A percentile compares a stretch with the other conserved stretches of the same genome.
phyloP scores from a whole-genome alignment of 192 early-diverging fungal species.

The Gamsiella multidivaricata region DNA sequence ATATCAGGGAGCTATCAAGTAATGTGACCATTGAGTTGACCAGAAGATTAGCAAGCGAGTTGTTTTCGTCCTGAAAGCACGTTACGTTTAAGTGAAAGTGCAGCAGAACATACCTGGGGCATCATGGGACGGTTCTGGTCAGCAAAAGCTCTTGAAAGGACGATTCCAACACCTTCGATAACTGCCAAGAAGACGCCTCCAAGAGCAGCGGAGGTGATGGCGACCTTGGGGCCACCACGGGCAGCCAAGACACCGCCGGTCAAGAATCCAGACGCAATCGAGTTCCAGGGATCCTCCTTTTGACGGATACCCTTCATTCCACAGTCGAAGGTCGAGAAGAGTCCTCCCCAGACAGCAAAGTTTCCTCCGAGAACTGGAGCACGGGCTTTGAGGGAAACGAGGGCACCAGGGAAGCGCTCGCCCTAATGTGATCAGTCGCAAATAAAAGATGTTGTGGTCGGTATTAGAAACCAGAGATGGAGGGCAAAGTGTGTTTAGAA shows the following conservation, averaged over 20 bases:
- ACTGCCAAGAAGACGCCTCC: slow-evolving; percentile 93
- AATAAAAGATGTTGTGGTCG: background rate
- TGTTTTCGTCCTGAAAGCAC: no score
- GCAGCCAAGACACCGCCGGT: slow-evolving; percentile 96
- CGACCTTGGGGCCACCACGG: slow-evolving; percentile 75
- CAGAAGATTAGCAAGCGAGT: no score
- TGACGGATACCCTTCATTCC: slow-evolving; percentile 91
- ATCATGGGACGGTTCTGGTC: slow-evolving; percentile 48
- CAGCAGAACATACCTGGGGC: slow-evolving; percentile 46
- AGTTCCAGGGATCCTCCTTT: slow-evolving; percentile 99
- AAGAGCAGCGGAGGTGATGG: slow-evolving; percentile 80
- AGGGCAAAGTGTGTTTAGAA: no score
- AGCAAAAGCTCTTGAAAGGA: slow-evolving; percentile 28
- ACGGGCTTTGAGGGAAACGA: slow-evolving; percentile 91
- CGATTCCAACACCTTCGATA: slow-evolving; percentile 94
- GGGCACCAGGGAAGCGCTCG: slow-evolving; percentile 89
- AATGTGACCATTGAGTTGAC: background rate
- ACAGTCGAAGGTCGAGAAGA: slow-evolving; percentile 98
- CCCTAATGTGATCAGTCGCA: slow-evolving; percentile 54
- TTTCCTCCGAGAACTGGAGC: slow-evolving; percentile 96
- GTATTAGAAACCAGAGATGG: no score
- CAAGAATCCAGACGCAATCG: slow-evolving; percentile 92
- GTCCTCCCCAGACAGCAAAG: slow-evolving; percentile 99
- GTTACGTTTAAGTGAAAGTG: no score
- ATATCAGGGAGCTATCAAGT: slow-evolving; percentile 45